Percentiles rank a stretch among this genome's conserved stretches.
Evolutionary conservation across 2,329 filamentous ascomycete genomes (phyloP).

Genomic region (Sclerotinia spermophila): DNA sequence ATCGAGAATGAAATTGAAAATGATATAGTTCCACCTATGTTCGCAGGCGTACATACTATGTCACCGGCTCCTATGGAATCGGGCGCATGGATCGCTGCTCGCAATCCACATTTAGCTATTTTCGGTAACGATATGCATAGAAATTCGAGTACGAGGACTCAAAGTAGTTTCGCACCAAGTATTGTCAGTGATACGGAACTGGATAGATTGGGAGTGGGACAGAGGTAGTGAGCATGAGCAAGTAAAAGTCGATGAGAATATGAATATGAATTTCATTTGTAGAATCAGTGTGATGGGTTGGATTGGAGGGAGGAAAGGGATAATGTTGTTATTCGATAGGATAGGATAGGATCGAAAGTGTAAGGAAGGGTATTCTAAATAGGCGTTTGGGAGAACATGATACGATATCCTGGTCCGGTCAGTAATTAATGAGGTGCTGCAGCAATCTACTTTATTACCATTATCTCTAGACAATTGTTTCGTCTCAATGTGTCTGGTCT

Average conservation of each 20-base stretch:
- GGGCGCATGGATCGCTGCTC: conserved; percentile 2
- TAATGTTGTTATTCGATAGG: conserved; percentile 26
- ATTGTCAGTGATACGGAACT: conserved; percentile 30
- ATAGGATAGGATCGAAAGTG: conserved; percentile 36
- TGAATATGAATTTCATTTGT: conserved; percentile 1
- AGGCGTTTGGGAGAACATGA: conserved; percentile 43
- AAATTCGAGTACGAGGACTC: conserved; percentile 26
- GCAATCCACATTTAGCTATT: background rate
- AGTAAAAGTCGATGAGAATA: background rate
- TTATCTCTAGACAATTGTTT: too few relatives aligned
- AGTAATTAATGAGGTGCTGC: background rate
- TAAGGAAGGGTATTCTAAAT: conserved; percentile 39
- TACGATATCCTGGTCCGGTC: conserved; percentile 30
- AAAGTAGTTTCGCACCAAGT: conserved; percentile 25
- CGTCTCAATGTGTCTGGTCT: too few relatives aligned
- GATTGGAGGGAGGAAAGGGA: conserved; percentile 26
- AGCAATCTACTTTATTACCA: background rate
- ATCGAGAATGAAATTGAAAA: background rate
- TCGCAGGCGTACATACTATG: background rate
- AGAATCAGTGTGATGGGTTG: background rate
- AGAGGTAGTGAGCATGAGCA: background rate
- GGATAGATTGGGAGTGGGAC: conserved; percentile 29
- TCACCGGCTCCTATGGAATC: background rate
- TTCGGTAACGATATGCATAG: conserved; percentile 11
- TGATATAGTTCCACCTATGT: background rate